Evolutionary conservation across 1,139 yeast genomes (phyloP), one percentile per base, ranked within the genome.

Genomic region (Candida sp.): DNA sequence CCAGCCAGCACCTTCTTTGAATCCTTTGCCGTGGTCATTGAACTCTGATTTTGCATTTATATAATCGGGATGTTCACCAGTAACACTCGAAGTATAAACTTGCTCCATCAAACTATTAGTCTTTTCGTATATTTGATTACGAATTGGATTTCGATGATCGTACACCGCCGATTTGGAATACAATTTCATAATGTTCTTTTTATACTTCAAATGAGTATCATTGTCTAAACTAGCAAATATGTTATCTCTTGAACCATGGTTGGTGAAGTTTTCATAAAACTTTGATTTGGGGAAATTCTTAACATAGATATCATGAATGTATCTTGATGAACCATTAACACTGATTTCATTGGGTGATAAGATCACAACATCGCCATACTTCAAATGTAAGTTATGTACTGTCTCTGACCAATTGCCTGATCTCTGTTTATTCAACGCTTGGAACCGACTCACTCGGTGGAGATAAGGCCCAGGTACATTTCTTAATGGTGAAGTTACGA

Each of bases 291-390:
- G 85, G 56, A 77, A 73, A 56, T 83, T 82, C 47, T 63, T 69
- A 36, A 76, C 62, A 56, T 85, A 85, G 21, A 85, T 73, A 35
- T 80, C 82, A 51, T 74, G 77, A 40, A 82, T 53, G 48, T 69
- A 77, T 36, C 71, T 70, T 6, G 73, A 50, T 42, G 67, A 68
- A 15, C 83, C 84, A 42, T 78, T 70, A 35, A 84, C 74, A 42
- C 86, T 82, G 21, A 85, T 66, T 52, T 83, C 89, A 22, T 66
- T 61, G 2, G 91, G 90, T 1, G 83, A 74, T 12, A 84, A 58
- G 9, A 86, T 65, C 7, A 85, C 83, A 6, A 84, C 68, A 36
- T 66, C 72, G 0, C 91, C 91, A 49, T 82, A 82, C 46, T 64
- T 58, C 39, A 60, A 46, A 51, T 85, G 93, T 45, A 84, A 63